Percentiles rank a stretch among this genome's conserved stretches.
These are phyloP conservation scores for Syzygium aromaticum DNA, from an alignment of 345 rosid genomes.

Conservation along the genomic window DNA sequence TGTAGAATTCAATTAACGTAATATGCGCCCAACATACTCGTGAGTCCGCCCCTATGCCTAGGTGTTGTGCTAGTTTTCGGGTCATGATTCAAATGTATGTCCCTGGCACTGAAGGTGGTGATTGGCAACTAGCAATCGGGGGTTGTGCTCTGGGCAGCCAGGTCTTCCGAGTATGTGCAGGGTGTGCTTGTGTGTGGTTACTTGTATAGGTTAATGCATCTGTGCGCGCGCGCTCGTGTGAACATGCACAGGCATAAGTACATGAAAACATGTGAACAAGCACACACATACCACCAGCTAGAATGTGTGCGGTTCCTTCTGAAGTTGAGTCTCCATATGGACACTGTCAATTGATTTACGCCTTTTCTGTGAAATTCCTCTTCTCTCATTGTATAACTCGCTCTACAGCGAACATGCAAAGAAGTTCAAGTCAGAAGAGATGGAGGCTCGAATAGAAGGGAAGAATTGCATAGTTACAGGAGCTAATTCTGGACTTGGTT, in stretches of 20 bases:
- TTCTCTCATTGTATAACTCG: neutral
- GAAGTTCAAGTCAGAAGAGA: conserved; percentile 62
- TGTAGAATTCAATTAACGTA: neutral
- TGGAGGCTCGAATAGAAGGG: conserved; percentile 49
- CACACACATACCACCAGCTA: neutral
- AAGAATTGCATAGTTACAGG: conserved; percentile 89
- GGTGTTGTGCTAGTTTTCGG: neutral
- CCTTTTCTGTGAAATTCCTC: neutral
- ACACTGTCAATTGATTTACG: neutral
- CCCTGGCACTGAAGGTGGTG: neutral
- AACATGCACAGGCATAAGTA: neutral
- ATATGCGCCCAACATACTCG: neutral
- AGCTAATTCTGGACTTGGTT: conserved; percentile 91
- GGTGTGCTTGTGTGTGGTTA: neutral
- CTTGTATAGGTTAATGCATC: neutral
- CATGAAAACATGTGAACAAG: fast-evolving
- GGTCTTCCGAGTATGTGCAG: neutral
- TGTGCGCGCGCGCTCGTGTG: neutral
- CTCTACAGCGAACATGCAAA: conserved; percentile 44
- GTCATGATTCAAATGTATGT: neutral
- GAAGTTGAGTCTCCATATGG: neutral
- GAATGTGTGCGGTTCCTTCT: neutral
- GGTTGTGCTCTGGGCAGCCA: neutral
- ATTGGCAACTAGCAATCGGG: neutral
- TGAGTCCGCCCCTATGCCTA: neutral